Conservation (phyloP, 2,329 filamentous ascomycete genomes). For the Phialophora macrospora region DNA sequence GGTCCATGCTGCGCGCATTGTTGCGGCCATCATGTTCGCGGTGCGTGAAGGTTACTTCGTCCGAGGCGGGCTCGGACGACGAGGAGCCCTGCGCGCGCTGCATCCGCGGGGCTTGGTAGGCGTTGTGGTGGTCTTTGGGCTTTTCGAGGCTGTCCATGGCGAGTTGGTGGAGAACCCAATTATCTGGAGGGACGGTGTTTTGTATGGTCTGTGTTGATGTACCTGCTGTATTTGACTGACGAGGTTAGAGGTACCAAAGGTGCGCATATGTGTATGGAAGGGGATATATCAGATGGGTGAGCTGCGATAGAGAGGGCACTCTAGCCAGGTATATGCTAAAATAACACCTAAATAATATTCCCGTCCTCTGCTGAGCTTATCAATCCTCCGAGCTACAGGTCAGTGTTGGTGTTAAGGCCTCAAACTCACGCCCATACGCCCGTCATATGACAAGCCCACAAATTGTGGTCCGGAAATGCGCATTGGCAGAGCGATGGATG, state of each 20-base stretch:
- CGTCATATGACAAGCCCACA: conserved; percentile 19
- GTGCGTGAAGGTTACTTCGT: conserved; percentile 35
- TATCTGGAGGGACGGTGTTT: not conserved
- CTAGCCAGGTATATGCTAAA: not conserved
- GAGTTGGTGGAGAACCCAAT: too few relatives aligned
- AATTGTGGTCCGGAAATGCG: conserved; percentile 14
- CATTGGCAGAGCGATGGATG: not conserved
- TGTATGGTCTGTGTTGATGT: not conserved
- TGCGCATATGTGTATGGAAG: not conserved
- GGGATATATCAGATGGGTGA: not conserved
- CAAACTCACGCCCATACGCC: not conserved
- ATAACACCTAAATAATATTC: too few relatives aligned
- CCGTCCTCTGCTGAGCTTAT: not conserved
- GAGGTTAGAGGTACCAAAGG: not conserved
- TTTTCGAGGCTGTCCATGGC: conserved; percentile 28
- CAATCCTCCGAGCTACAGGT: not conserved
- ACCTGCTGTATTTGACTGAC: not conserved
- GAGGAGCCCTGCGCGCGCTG: conserved; percentile 27
- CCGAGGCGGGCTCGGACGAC: conserved; percentile 25
- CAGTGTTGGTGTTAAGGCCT: conserved; percentile 4
- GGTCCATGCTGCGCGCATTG: conserved; percentile 19
- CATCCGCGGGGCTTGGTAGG: conserved; percentile 15
- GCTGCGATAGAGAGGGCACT: not conserved
- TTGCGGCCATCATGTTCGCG: conserved; percentile 27
- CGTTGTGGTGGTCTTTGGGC: conserved; percentile 16